Percentiles rank a stretch among this genome's conserved stretches.
These are phyloP conservation scores for Cicer judaicum DNA, from an alignment of 306 rosid genomes.

Conservation along the genomic window DNA sequence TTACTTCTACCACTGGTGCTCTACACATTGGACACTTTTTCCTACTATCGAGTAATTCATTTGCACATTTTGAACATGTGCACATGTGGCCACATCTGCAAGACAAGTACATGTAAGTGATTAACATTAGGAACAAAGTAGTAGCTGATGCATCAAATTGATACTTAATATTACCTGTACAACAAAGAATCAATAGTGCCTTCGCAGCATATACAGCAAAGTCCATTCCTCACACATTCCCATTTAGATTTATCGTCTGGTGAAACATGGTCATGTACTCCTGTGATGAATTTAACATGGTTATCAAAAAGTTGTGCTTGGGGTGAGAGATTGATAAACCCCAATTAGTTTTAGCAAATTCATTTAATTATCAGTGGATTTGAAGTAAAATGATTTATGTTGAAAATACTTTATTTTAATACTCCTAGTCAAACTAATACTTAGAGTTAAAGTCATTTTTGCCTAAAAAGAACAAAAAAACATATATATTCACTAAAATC, in stretches of 20 bases:
- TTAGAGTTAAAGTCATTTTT: background rate
- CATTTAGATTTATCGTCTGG: slow-evolving; percentile 70
- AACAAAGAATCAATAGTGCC: slow-evolving; percentile 84
- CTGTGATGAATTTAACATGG: slow-evolving; percentile 52
- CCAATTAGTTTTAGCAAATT: background rate
- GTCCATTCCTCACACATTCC: slow-evolving; percentile 92
- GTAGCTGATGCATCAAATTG: slow-evolving; percentile 24
- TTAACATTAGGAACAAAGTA: slow-evolving; percentile 19
- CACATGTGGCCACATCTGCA: slow-evolving; percentile 99
- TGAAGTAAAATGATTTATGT: background rate
- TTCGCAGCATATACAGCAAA: slow-evolving; percentile 83
- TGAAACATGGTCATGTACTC: slow-evolving; percentile 50
- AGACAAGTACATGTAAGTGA: slow-evolving; percentile 6
- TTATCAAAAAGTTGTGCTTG: background rate
- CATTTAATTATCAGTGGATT: too few relatives aligned
- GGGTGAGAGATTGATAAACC: background rate
- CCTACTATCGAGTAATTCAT: slow-evolving; percentile 61
- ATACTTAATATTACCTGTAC: slow-evolving; percentile 69
- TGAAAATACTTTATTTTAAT: background rate
- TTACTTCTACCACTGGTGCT: slow-evolving; percentile 90
- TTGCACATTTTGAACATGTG: slow-evolving; percentile 87
- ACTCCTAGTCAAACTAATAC: background rate
- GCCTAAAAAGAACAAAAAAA: background rate
- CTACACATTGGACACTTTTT: slow-evolving; percentile 97
- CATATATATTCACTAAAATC: background rate